Conservation (phyloP, 2,329 filamentous ascomycete genomes). For the Didymella segeticola region DNA sequence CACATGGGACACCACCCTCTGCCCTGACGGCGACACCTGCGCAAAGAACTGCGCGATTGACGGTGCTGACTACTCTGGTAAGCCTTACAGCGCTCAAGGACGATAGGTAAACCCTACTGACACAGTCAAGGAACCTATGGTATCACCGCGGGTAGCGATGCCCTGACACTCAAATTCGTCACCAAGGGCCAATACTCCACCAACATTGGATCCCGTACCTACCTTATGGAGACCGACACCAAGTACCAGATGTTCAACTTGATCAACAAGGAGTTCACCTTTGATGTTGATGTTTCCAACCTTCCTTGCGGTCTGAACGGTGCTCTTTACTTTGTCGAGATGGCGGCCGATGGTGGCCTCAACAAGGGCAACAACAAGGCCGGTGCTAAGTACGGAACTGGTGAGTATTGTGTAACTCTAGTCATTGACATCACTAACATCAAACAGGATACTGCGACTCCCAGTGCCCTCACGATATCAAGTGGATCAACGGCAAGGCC, state of each 20-base stretch:
- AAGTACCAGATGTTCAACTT: constrained; percentile 54
- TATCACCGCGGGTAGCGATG: constrained; percentile 59
- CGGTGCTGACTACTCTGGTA: constrained; percentile 52
- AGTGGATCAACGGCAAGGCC: constrained; percentile 60
- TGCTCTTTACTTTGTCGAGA: constrained; percentile 59
- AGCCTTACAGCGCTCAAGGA: neutral
- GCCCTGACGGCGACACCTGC: constrained; percentile 48
- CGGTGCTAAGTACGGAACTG: constrained; percentile 65
- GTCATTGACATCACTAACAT: constrained; percentile 13
- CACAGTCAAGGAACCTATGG: constrained; percentile 49
- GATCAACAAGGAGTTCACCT: constrained; percentile 51
- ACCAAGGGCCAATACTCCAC: constrained; percentile 56
- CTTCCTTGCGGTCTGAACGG: constrained; percentile 75
- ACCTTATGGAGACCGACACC: constrained; percentile 50
- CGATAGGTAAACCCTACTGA: neutral
- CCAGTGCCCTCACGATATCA: constrained; percentile 57
- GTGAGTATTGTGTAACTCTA: constrained; percentile 45
- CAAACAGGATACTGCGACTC: constrained; percentile 46
- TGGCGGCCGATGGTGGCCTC: constrained; percentile 59
- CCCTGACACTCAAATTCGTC: constrained; percentile 64
- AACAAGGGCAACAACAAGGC: constrained; percentile 59
- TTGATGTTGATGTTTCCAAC: constrained; percentile 61
- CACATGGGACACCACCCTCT: constrained; percentile 51
- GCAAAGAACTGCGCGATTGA: constrained; percentile 52
- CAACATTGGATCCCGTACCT: constrained; percentile 53